Percentiles rank a stretch among this genome's conserved stretches.
Conservation (phyloP, 192 early-diverging fungal species). For the Mortierella antarctica region DNA sequence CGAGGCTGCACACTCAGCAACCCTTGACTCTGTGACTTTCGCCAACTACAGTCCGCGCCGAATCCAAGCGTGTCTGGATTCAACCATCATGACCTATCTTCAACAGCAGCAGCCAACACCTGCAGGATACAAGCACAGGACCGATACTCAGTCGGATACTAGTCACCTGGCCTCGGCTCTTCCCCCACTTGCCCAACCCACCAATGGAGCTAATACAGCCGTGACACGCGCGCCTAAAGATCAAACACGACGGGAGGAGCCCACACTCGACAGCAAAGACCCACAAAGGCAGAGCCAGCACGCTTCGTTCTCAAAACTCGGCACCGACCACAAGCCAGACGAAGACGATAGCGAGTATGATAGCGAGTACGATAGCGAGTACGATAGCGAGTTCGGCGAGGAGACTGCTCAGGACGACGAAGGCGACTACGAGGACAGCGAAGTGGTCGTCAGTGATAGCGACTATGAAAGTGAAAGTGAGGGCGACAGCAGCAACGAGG, state of each 20-base stretch:
- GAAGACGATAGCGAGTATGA: slow-evolving; percentile 18
- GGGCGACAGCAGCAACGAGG: no score
- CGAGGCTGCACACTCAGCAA: slow-evolving; percentile 13
- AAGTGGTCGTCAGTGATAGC: slow-evolving; percentile 3
- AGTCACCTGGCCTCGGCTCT: not conserved
- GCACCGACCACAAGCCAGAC: not conserved
- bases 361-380: slow-evolving; percentile 12
- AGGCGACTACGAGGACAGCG: slow-evolving; percentile 21
- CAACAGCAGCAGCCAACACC: slow-evolving; percentile 29
- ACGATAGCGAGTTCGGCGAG: slow-evolving; percentile 18
- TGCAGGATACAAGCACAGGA: not conserved
- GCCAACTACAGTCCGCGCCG: slow-evolving; percentile 38
- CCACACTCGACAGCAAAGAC: slow-evolving; percentile 1
- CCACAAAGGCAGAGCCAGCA: not conserved
- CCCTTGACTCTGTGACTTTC: slow-evolving; percentile 22
- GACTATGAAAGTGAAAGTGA: slow-evolving; percentile 21
- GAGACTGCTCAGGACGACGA: slow-evolving; percentile 17
- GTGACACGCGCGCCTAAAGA: slow-evolving; percentile 21
- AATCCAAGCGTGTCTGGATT: slow-evolving; percentile 30
- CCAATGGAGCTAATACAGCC: not conserved
- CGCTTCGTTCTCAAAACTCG: no score
- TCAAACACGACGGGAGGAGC: slow-evolving; percentile 30
- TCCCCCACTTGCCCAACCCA: not conserved
- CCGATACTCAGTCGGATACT: not conserved
- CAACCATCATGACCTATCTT: slow-evolving; percentile 42